Conservation (phyloP, 139 green algal genomes). For the Closterium sp. region DNA sequence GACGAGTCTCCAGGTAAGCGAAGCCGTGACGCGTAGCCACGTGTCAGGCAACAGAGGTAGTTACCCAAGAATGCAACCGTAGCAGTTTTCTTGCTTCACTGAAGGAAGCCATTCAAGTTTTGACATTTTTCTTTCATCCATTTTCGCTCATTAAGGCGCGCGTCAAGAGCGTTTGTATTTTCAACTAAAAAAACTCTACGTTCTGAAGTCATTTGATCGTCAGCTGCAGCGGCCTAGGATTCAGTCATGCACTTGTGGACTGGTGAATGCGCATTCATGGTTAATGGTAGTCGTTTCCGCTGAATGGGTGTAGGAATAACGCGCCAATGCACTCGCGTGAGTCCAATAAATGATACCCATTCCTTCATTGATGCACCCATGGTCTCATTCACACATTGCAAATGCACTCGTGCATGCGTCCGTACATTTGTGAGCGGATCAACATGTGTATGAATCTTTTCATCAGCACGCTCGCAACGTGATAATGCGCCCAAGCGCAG, state of each 20-base stretch:
- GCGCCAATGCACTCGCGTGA: neutral
- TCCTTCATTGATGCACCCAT: neutral
- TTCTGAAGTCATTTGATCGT: too few species aligned
- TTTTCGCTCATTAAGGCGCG: neutral
- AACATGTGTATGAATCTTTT: neutral
- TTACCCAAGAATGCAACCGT: too few species aligned
- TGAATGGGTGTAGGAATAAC: neutral
- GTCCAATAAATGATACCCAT: neutral
- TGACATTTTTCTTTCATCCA: too few species aligned
- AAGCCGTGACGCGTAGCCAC: neutral
- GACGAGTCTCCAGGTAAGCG: neutral
- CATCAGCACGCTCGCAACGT: neutral
- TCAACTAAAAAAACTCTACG: too few species aligned
- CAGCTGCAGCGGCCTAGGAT: too few species aligned
- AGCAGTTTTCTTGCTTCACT: too few species aligned
- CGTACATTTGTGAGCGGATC: neutral
- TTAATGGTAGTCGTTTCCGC: neutral
- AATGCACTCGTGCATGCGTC: neutral
- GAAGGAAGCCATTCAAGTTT: too few species aligned
- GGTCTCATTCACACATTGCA: neutral
- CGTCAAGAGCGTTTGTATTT: too few species aligned
- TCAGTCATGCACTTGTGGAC: too few species aligned
- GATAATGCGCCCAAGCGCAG: too few species aligned
- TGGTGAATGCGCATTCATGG: neutral
- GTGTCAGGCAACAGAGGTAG: neutral